Conservation (phyloP, 1,139 yeast genomes). For the Magnusiomyces paraingens region DNA sequence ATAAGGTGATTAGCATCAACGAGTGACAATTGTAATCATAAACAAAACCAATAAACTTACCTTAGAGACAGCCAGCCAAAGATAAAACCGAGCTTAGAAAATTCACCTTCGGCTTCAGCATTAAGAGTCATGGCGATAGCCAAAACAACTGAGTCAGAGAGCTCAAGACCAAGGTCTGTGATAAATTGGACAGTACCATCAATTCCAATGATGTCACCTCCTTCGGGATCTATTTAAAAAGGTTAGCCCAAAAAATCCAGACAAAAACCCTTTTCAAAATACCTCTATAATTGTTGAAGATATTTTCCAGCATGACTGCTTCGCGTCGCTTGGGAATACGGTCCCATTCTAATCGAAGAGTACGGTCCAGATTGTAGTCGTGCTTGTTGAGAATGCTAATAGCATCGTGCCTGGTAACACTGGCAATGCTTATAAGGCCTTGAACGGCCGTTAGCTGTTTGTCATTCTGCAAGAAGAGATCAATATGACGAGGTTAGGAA, state of each 20-base stretch:
- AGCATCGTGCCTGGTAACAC: constrained; percentile 13
- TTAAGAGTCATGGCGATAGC: constrained; percentile 63
- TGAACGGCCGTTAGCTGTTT: no score
- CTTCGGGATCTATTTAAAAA: constrained; percentile 16
- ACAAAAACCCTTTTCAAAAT: background rate
- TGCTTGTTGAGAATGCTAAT: constrained; percentile 17
- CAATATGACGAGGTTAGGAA: no score
- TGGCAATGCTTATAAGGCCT: no score
- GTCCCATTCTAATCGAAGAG: constrained; percentile 11
- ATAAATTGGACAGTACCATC: constrained; percentile 72
- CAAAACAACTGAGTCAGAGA: constrained; percentile 68
- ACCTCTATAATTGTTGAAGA: constrained; percentile 22
- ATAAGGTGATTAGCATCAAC: constrained; percentile 5
- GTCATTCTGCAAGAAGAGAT: no score
- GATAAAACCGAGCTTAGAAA: constrained; percentile 45
- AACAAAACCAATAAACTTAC: constrained; percentile 19
- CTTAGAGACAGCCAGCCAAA: constrained; percentile 45
- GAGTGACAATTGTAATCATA: background rate
- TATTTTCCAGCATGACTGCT: constrained; percentile 13
- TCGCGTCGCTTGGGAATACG: constrained; percentile 4
- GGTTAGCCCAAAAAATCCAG: background rate
- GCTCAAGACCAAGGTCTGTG: constrained; percentile 57
- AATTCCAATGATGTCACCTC: constrained; percentile 43
- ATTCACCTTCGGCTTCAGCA: constrained; percentile 61
- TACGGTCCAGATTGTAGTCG: constrained; percentile 20